Percentiles rank a stretch among this genome's conserved stretches.
phyloP scores from a whole-genome alignment of 192 early-diverging fungal species.

The Allomyces macrogynus region DNA sequence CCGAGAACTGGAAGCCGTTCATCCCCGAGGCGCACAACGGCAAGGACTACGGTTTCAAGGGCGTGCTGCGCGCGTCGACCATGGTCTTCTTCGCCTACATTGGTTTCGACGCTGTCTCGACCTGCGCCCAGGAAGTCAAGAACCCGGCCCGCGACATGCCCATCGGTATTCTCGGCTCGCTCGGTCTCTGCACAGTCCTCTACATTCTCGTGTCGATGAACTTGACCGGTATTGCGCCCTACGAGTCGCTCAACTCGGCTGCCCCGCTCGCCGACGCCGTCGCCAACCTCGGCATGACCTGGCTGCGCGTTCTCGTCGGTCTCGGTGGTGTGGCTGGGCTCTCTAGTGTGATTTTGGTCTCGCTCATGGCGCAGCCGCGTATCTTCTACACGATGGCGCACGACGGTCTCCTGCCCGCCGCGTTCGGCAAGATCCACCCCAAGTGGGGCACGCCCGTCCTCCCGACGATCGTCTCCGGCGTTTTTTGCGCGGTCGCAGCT shows the following conservation, averaged over 20 bases:
- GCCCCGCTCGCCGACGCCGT: slow-evolving; percentile 36
- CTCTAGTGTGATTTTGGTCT: slow-evolving; percentile 52
- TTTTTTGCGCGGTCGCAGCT: slow-evolving; percentile 40
- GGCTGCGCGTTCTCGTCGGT: slow-evolving; percentile 58
- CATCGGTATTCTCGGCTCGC: slow-evolving; percentile 63
- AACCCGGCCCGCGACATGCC: slow-evolving; percentile 63
- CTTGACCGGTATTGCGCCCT: slow-evolving; percentile 50
- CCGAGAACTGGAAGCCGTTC: slow-evolving; percentile 54
- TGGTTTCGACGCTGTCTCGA: slow-evolving; percentile 76
- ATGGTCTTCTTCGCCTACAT: slow-evolving; percentile 65
- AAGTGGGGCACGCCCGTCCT: slow-evolving; percentile 54
- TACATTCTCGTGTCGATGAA: slow-evolving; percentile 42
- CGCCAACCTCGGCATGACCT: slow-evolving; percentile 15
- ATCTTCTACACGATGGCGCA: slow-evolving; percentile 72
- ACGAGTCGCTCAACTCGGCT: slow-evolving; percentile 20
- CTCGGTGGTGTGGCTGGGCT: slow-evolving; percentile 60
- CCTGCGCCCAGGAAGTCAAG: slow-evolving; percentile 60
- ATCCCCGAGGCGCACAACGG: slow-evolving; percentile 36
- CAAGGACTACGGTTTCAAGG: slow-evolving; percentile 39
- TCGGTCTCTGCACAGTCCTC: slow-evolving; percentile 53
- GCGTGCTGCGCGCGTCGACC: slow-evolving; percentile 49
- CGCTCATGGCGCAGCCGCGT: slow-evolving; percentile 64
- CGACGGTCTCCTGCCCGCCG: slow-evolving; percentile 61
- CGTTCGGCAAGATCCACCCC: slow-evolving; percentile 50
- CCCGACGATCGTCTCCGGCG: slow-evolving; percentile 42